phyloP scores from a whole-genome alignment of 768 basidiomycete species.

The Kwoniella heveanensis region DNA sequence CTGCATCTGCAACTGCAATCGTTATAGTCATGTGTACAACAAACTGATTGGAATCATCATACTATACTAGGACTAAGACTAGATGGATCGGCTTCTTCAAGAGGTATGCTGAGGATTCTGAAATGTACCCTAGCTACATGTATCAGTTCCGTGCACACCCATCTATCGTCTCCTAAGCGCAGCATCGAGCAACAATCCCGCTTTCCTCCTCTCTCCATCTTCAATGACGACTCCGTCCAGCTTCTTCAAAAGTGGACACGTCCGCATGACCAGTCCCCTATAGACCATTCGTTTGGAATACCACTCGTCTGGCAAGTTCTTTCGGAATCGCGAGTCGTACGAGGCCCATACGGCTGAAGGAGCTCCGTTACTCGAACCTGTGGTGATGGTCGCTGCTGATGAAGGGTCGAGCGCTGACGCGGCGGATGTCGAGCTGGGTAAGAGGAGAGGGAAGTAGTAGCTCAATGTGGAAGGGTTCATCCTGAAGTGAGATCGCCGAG shows the following conservation, averaged over 20 bases:
- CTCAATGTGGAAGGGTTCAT: conserved; percentile 98
- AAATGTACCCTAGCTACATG: too few species aligned
- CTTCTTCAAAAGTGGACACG: conserved; percentile 67
- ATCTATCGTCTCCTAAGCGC: conserved; percentile 9
- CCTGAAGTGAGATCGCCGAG: too few species aligned
- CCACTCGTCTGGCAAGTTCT: conserved; percentile 81
- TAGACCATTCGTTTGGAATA: conserved; percentile 87
- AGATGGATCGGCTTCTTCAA: not conserved
- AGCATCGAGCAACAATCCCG: conserved; percentile 61
- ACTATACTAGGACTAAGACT: too few species aligned
- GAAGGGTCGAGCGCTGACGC: conserved; percentile 8
- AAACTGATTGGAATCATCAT: too few species aligned
- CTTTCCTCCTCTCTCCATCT: conserved; percentile 83
- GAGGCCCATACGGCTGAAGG: conserved; percentile 64
- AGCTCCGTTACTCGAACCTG: too few species aligned
- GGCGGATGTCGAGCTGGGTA: conserved; percentile 8
- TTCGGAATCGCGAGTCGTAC: conserved; percentile 81
- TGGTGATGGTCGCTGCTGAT: conserved; percentile 12
- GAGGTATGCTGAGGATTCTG: too few species aligned
- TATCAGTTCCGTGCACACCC: not conserved
- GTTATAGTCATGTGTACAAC: too few species aligned
- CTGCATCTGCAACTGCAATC: too few species aligned
- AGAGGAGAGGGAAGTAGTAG: conserved; percentile 78
- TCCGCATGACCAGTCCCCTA: conserved; percentile 82
- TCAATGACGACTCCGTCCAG: conserved; percentile 84